These are phyloP conservation scores for Penicillium pancosmium DNA, from an alignment of 495 filamentous ascomycete genomes.

Conservation along the genomic window DNA sequence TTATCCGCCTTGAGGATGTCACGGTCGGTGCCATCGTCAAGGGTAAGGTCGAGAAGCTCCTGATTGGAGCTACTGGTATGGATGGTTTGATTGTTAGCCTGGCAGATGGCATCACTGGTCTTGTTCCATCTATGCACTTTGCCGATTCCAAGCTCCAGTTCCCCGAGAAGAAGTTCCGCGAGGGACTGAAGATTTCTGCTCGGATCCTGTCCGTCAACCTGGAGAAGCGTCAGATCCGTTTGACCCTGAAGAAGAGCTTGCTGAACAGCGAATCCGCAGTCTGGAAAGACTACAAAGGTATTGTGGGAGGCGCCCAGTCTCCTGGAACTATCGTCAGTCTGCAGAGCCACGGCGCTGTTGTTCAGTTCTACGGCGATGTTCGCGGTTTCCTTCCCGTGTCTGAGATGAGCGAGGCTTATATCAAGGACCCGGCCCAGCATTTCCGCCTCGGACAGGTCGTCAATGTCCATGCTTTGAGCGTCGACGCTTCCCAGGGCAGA, in stretches of 20 bases:
- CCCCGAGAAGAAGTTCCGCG: constrained; percentile 93
- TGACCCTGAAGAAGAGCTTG: constrained; percentile 92
- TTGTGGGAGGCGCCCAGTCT: constrained; percentile 69
- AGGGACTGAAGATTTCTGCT: constrained; percentile 79
- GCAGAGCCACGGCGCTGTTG: constrained; percentile 75
- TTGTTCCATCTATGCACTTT: constrained; percentile 86
- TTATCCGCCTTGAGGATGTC: constrained; percentile 87
- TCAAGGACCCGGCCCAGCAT: constrained; percentile 83
- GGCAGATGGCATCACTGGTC: constrained; percentile 80
- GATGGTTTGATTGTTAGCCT: constrained; percentile 80
- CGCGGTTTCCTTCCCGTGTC: constrained; percentile 85
- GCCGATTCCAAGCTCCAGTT: constrained; percentile 85
- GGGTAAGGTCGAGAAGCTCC: constrained; percentile 81
- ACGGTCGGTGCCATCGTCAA: constrained; percentile 78
- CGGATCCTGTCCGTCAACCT: constrained; percentile 81
- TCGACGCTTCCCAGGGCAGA: constrained; percentile 68
- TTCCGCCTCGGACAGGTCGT: constrained; percentile 90
- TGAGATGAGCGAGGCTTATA: constrained; percentile 97
- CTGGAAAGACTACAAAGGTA: constrained; percentile 73
- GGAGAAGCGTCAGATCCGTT: constrained; percentile 73
- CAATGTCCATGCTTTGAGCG: constrained; percentile 77
- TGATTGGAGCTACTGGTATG: constrained; percentile 71
- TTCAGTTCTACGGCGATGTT: constrained; percentile 87
- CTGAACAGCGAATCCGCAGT: constrained; percentile 80
- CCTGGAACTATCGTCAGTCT: constrained; percentile 85